phyloP scores from a whole-genome alignment of 1,284 basidiomycete species.

The Chondrostereum purpureum region DNA sequence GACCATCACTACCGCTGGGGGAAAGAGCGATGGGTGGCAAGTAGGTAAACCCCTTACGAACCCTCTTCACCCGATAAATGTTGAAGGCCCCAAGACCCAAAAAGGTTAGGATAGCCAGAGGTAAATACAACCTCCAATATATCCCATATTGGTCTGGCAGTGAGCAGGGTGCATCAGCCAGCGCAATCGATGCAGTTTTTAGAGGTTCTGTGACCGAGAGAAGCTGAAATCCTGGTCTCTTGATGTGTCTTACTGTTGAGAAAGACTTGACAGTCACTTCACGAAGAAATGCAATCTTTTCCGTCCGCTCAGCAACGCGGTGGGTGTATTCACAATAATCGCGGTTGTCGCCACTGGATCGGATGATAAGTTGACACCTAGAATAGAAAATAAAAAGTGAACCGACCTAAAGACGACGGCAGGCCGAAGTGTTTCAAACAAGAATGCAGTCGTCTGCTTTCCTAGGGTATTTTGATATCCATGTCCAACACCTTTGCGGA shows the following conservation, averaged over 20 bases:
- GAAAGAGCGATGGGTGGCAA: conserved; percentile 14
- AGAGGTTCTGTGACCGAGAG: conserved; percentile 59
- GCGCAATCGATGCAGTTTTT: conserved; percentile 22
- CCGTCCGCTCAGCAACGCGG: conserved; percentile 23
- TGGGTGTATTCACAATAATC: conserved; percentile 82
- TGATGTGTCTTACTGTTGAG: conserved; percentile 74
- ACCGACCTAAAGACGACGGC: conserved; percentile 65
- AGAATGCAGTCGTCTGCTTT: conserved; percentile 63
- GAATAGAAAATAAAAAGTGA: neutral
- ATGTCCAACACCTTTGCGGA: conserved; percentile 69
- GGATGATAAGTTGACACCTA: conserved; percentile 4
- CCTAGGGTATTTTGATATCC: conserved; percentile 82
- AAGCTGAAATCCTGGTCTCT: conserved; percentile 78
- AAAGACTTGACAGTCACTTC: conserved; percentile 81
- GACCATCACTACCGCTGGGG: conserved; percentile 42
- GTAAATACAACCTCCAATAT: conserved; percentile 35
- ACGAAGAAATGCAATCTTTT: conserved; percentile 33
- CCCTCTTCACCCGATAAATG: neutral
- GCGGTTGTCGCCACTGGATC: conserved; percentile 79
- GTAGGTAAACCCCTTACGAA: neutral
- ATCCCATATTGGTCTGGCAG: conserved; percentile 65
- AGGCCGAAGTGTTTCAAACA: conserved; percentile 66
- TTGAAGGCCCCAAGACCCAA: conserved; percentile 8
- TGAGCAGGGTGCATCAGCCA: conserved; percentile 53
- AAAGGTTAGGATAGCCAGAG: conserved; percentile 5